phyloP scores from a whole-genome alignment of 495 filamentous ascomycete genomes.

The Parmelia sp. region DNA sequence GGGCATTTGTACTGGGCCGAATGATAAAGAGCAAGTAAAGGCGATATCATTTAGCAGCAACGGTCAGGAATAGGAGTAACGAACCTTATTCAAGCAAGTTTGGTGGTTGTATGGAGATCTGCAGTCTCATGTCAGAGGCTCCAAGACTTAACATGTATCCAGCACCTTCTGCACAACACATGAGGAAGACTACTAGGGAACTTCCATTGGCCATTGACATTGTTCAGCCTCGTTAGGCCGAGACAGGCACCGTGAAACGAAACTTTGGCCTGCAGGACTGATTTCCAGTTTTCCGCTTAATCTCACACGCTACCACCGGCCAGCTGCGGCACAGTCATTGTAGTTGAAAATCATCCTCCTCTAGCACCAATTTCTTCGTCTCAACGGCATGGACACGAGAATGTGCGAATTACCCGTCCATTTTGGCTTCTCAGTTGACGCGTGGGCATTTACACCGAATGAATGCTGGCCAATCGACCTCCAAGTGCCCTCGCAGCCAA shows the following conservation, averaged over 20 bases:
- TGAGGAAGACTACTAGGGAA: no score
- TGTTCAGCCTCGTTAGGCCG: neutral
- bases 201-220: no score
- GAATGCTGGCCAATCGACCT: no score
- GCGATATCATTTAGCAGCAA: neutral
- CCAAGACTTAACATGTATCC: neutral
- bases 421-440: neutral
- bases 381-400: neutral
- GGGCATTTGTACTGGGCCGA: no score
- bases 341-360: neutral
- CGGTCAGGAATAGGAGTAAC: neutral
- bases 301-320: neutral
- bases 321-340: neutral
- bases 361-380: neutral
- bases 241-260: neutral
- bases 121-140: neutral
- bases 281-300: no score
- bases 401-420: neutral
- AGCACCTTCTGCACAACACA: no score
- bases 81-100: neutral
- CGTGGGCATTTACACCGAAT: neutral
- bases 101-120: neutral
- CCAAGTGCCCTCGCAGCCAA: no score
- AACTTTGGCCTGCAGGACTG: neutral
- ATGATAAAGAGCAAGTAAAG: neutral